These are phyloP conservation scores for Periconia macrospinosa DNA, from an alignment of 2,329 filamentous ascomycete genomes.

Conservation along the genomic window DNA sequence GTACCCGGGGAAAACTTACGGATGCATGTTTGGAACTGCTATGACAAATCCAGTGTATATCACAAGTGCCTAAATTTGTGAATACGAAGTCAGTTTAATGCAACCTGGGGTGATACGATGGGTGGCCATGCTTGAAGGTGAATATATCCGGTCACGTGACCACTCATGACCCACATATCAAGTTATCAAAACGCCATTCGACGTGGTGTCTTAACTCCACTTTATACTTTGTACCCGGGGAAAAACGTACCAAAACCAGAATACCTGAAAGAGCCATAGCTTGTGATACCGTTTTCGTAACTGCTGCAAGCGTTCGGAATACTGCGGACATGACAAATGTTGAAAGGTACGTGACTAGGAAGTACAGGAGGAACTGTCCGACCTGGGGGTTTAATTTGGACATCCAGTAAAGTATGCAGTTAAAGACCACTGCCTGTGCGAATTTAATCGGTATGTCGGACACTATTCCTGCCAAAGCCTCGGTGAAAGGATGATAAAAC, in stretches of 20 bases:
- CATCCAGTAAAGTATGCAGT: conserved; percentile 83
- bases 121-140: too few species aligned
- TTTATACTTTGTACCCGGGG: too few species aligned
- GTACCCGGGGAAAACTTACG: not conserved
- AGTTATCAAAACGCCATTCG: too few species aligned
- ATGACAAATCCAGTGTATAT: conserved; percentile 71
- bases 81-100: too few species aligned
- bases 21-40: conserved; percentile 60
- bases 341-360: conserved; percentile 58
- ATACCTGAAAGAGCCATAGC: conserved; percentile 59
- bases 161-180: too few species aligned
- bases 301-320: conserved; percentile 75
- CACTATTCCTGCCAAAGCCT: conserved; percentile 81
- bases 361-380: conserved; percentile 80
- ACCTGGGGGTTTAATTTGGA: conserved; percentile 72
- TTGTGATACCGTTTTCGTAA: conserved; percentile 67
- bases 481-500: conserved; percentile 83
- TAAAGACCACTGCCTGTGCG: conserved; percentile 70
- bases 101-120: too few species aligned
- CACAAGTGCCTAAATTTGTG: conserved; percentile 52
- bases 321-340: conserved; percentile 77
- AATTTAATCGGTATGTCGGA: conserved; percentile 83
- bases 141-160: too few species aligned
- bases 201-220: too few species aligned
- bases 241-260: conserved; percentile 57